Evolutionary conservation across 306 rosid species (phyloP).

Genomic region (Erythrophleum fordii): DNA sequence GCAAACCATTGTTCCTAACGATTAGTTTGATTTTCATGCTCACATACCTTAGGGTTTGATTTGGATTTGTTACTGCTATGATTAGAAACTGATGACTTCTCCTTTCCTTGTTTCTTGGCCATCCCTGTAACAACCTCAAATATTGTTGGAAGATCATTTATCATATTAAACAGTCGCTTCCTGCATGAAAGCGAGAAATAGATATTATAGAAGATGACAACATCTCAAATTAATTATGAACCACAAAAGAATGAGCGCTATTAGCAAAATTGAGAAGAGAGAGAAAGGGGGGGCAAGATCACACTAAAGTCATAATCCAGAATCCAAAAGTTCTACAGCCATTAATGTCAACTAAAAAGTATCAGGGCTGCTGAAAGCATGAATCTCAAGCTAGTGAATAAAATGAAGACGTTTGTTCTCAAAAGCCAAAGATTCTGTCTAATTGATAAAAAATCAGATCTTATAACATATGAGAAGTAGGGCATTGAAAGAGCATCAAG

Average conservation of each 20-base stretch:
- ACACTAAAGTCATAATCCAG: neutral
- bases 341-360: neutral
- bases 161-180: slow-evolving; percentile 77
- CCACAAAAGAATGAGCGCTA: neutral
- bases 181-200: slow-evolving; percentile 53
- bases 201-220: slow-evolving; percentile 5
- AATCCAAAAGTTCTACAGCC: neutral
- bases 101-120: slow-evolving; percentile 77
- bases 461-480: too few relatives aligned
- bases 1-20: neutral
- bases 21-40: neutral
- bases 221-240: slow-evolving; percentile 3
- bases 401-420: too few relatives aligned
- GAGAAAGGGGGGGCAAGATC: neutral
- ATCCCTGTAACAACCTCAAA: slow-evolving; percentile 75
- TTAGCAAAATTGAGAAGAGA: neutral
- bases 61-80: slow-evolving; percentile 74
- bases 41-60: slow-evolving; percentile 67
- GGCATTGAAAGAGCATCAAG: too few relatives aligned
- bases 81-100: slow-evolving; percentile 69
- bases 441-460: too few relatives aligned
- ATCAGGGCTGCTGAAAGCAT: neutral
- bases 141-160: slow-evolving; percentile 88
- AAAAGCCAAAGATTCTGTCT: too few relatives aligned
- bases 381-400: neutral